Evolutionary conservation across 2,329 filamentous ascomycete species (phyloP).

Genomic region (Hirsutella thompsonii): DNA sequence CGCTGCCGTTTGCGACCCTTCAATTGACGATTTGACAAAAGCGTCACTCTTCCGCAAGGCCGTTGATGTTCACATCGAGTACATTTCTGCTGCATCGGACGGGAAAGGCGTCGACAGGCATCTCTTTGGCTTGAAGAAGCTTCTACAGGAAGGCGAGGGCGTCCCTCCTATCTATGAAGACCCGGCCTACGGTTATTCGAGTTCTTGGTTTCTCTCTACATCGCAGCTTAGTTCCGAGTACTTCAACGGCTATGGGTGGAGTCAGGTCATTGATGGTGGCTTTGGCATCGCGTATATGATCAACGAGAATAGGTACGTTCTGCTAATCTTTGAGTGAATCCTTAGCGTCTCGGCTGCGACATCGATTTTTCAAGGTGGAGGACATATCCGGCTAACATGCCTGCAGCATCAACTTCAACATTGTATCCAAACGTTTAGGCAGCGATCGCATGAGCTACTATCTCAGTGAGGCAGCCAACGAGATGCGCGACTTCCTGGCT

Average conservation of each 20-base stretch:
- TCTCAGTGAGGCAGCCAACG: constrained; percentile 82
- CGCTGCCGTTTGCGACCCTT: constrained; percentile 65
- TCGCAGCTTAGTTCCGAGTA: constrained; percentile 90
- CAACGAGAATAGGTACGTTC: constrained; percentile 75
- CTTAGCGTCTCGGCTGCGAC: not conserved
- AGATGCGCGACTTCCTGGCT: constrained; percentile 76
- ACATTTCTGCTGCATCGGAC: constrained; percentile 79
- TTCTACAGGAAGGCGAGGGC: constrained; percentile 68
- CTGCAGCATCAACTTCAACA: constrained; percentile 85
- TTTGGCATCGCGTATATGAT: constrained; percentile 99
- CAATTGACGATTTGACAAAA: constrained; percentile 48
- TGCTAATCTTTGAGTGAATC: not conserved
- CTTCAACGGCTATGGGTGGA: constrained; percentile 99
- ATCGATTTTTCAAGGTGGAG: not conserved
- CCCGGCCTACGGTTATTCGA: constrained; percentile 71
- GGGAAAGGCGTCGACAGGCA: constrained; percentile 92
- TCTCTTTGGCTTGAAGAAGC: constrained; percentile 92
- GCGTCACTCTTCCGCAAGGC: constrained; percentile 72
- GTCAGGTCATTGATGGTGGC: constrained; percentile 88
- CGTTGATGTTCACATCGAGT: constrained; percentile 71
- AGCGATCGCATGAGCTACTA: constrained; percentile 92
- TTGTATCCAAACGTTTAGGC: constrained; percentile 86
- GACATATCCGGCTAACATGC: not conserved
- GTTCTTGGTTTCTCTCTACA: constrained; percentile 79
- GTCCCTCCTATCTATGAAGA: constrained; percentile 77